phyloP scores from a whole-genome alignment of 352 stramenopile species.

The Blastocystis sp. region DNA sequence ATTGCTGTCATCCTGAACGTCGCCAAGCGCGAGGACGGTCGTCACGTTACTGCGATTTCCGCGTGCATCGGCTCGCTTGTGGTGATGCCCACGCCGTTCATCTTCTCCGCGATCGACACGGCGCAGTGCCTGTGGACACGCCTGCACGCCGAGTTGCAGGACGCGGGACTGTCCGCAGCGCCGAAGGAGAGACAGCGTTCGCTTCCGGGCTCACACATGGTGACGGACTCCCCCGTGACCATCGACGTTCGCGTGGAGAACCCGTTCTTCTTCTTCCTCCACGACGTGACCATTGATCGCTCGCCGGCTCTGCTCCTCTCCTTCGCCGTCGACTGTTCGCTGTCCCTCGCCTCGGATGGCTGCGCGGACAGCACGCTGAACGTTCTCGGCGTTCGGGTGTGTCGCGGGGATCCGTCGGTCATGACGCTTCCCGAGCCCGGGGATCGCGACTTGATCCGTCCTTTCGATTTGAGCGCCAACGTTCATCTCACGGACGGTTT shows the following conservation, averaged over 20 bases:
- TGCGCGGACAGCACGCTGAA: neutral
- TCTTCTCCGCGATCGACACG: neutral
- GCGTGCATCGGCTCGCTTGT: neutral
- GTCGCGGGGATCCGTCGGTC: neutral
- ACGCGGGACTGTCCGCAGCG: no score
- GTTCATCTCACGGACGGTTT: neutral
- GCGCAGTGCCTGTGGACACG: neutral
- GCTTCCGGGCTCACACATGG: no score
- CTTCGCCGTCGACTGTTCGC: neutral
- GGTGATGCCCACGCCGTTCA: neutral
- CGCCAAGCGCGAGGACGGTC: neutral
- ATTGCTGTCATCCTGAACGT: neutral
- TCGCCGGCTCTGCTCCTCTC: neutral
- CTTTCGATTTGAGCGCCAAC: neutral
- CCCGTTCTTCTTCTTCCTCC: neutral
- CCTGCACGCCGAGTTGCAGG: neutral
- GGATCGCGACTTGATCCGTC: neutral
- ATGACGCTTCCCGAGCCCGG: neutral
- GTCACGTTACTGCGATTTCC: neutral
- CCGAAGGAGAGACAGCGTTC: neutral
- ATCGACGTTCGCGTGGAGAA: neutral
- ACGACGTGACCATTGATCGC: neutral
- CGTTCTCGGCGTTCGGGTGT: neutral
- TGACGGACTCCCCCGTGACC: neutral
- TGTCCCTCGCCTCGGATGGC: neutral